A percentile compares a stretch with the other conserved stretches of the same genome.
These are phyloP conservation scores for Leishmania turanica DNA, from an alignment of 208 protist genomes.

Conservation along the genomic window DNA sequence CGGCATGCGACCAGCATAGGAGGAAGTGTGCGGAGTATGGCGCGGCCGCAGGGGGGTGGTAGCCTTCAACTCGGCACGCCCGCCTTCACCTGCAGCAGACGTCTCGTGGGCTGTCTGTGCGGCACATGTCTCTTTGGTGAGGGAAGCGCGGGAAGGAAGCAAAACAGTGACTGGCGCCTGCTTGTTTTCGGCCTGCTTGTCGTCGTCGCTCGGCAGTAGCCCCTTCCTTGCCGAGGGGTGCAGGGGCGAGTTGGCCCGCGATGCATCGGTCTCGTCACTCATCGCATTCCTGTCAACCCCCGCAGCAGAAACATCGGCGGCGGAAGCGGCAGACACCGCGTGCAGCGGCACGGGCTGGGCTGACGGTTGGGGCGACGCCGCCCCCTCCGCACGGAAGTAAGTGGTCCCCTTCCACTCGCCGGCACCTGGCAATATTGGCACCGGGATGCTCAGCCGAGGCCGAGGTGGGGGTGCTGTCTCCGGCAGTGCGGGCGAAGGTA, in stretches of 20 bases:
- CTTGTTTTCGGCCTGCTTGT: neutral
- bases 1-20: slow-evolving; percentile 28
- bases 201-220: neutral
- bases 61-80: neutral
- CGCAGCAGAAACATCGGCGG: neutral
- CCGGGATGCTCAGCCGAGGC: slow-evolving; percentile 22
- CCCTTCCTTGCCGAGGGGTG: neutral
- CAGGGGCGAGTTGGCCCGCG: neutral
- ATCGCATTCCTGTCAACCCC: neutral
- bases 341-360: no score
- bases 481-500: neutral
- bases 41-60: neutral
- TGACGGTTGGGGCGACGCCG: neutral
- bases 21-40: neutral
- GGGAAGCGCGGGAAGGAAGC: neutral
- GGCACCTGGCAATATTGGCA: slow-evolving; percentile 35
- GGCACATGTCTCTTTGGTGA: neutral
- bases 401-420: slow-evolving; percentile 34
- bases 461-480: neutral
- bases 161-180: neutral
- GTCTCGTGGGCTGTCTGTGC: neutral
- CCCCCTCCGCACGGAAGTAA: slow-evolving; percentile 6
- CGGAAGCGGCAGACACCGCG: neutral
- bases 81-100: neutral
- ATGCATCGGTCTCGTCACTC: neutral